phyloP scores from a whole-genome alignment of 2,329 filamentous ascomycete genomes.

The Myriosclerotinia scirpicola region DNA sequence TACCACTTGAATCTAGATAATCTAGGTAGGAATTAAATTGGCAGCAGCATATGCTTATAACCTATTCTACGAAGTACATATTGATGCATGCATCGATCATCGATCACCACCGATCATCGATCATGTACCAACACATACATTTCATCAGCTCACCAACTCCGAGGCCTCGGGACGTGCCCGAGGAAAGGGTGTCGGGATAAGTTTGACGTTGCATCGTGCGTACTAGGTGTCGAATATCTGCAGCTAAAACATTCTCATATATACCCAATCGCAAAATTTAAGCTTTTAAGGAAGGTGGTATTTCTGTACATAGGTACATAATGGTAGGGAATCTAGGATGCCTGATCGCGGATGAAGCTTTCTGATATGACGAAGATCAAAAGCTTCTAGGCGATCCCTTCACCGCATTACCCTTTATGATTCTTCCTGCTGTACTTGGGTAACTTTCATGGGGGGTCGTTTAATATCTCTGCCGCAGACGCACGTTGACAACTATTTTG shows the following conservation, averaged over 20 bases:
- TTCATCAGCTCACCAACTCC: slow-evolving; percentile 10
- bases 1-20: not conserved
- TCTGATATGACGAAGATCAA: not conserved
- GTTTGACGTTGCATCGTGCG: slow-evolving; percentile 5
- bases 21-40: not conserved
- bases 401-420: slow-evolving; percentile 1
- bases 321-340: not conserved
- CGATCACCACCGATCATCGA: slow-evolving; percentile 16
- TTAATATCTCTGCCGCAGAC: not conserved
- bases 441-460: not conserved
- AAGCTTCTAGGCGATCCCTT: not conserved
- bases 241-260: not conserved
- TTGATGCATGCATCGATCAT: slow-evolving; percentile 21
- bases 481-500: not conserved
- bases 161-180: slow-evolving; percentile 23
- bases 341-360: slow-evolving; percentile 3
- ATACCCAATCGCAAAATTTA: not conserved
- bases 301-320: not conserved
- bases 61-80: not conserved
- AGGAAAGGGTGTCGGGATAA: slow-evolving; percentile 19
- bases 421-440: not conserved
- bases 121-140: not conserved
- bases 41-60: not conserved
- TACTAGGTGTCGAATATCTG: slow-evolving; percentile 7
- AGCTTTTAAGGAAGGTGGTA: slow-evolving; percentile 13